Conservation (phyloP, 2,329 filamentous ascomycete genomes). For the Amesomyces nigricolor region DNA sequence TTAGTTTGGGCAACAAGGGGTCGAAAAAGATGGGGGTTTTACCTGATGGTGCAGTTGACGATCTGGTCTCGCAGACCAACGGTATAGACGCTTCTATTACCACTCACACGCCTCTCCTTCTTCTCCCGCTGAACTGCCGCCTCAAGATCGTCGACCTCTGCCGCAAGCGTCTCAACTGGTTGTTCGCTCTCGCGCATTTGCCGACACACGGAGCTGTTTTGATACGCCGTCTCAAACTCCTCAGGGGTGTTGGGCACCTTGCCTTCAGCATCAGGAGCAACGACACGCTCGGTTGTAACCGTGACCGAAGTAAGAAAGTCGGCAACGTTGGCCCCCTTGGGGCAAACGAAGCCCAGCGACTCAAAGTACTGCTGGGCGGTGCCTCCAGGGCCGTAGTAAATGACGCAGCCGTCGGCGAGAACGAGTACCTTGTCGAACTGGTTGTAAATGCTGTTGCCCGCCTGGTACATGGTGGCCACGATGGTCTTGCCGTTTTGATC, state of each 20-base stretch:
- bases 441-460: slow-evolving; percentile 6
- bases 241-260: slow-evolving; percentile 42
- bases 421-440: slow-evolving; percentile 5
- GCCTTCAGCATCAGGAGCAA: slow-evolving; percentile 26
- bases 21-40: background rate
- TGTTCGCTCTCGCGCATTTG: background rate
- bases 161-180: background rate
- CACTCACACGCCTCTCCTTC: background rate
- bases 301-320: slow-evolving; percentile 4
- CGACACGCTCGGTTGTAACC: background rate
- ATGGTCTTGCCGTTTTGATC: slow-evolving; percentile 1
- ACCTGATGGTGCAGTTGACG: slow-evolving; percentile 3
- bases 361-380: background rate
- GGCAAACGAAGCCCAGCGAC: background rate
- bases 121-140: background rate
- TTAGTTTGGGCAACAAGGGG: no score
- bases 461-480: slow-evolving; percentile 5
- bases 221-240: slow-evolving; percentile 44
- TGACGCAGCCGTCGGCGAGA: background rate
- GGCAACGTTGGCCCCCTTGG: slow-evolving; percentile 3
- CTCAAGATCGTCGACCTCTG: background rate
- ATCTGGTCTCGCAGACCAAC: slow-evolving; percentile 1
- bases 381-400: background rate
- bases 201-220: slow-evolving; percentile 29
- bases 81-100: background rate